phyloP scores from a whole-genome alignment of 495 filamentous ascomycete genomes.

The Staphylotrichum longicolle region DNA sequence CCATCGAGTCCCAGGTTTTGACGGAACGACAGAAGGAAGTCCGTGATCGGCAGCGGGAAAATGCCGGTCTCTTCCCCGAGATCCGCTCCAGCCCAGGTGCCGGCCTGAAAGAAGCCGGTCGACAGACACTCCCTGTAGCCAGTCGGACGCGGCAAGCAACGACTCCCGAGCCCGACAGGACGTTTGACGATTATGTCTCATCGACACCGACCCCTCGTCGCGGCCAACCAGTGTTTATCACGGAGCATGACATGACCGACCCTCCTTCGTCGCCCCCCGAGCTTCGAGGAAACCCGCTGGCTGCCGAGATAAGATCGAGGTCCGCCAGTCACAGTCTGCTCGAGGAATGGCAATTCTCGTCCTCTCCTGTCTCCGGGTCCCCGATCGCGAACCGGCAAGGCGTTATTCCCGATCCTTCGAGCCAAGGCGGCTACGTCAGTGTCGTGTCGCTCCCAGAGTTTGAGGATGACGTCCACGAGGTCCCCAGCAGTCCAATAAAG shows the following conservation, averaged over 20 bases:
- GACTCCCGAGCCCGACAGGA: slow-evolving; percentile 39
- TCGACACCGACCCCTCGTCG: slow-evolving; percentile 78
- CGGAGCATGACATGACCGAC: slow-evolving; percentile 45
- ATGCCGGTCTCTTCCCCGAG: slow-evolving; percentile 68
- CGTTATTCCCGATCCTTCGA: slow-evolving; percentile 18
- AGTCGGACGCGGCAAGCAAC: slow-evolving; percentile 27
- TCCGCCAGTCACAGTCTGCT: slow-evolving; percentile 40
- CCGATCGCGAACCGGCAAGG: slow-evolving; percentile 31
- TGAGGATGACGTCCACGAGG: slow-evolving; percentile 8
- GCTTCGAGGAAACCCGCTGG: slow-evolving; percentile 50
- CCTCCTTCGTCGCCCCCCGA: slow-evolving; percentile 56
- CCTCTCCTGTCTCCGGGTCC: slow-evolving; percentile 47
- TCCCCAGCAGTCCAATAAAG: slow-evolving; percentile 10
- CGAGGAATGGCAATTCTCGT: slow-evolving; percentile 48
- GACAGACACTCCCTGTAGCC: background rate
- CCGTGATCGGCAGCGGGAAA: slow-evolving; percentile 62
- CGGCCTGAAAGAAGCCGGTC: slow-evolving; percentile 21
- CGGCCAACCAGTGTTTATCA: slow-evolving; percentile 42
- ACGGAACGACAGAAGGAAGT: slow-evolving; percentile 75
- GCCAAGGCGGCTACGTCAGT: slow-evolving; percentile 18
- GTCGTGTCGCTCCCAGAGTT: slow-evolving; percentile 23
- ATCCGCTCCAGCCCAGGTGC: slow-evolving; percentile 60
- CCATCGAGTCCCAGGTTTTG: slow-evolving; percentile 60
- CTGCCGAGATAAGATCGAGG: slow-evolving; percentile 46
- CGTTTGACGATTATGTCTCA: slow-evolving; percentile 62